Percentiles rank a stretch among this genome's conserved stretches.
Evolutionary conservation across 1,284 basidiomycete genomes (phyloP).

Genomic region (Laetiporus sulphureus): DNA sequence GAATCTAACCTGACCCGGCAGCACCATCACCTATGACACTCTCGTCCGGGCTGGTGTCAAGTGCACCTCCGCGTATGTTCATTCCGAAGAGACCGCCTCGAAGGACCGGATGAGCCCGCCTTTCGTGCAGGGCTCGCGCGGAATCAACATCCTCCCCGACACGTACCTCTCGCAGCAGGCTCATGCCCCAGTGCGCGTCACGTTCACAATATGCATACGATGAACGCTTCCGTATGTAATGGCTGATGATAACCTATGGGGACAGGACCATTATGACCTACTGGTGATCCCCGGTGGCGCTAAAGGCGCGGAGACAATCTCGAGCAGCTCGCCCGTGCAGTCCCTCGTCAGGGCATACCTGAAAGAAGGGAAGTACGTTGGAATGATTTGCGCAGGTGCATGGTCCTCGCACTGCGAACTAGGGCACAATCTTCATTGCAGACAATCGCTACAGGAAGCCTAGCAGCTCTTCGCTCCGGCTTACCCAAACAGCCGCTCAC

Average conservation of each 20-base stretch:
- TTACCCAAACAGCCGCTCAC: conserved; percentile 66
- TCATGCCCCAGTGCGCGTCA: conserved; percentile 19
- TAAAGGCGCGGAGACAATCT: conserved; percentile 73
- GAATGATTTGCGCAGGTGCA: conserved; percentile 78
- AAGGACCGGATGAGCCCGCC: conserved; percentile 24
- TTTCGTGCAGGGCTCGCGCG: conserved; percentile 61
- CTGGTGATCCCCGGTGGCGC: conserved; percentile 79
- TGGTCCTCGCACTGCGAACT: too few relatives aligned
- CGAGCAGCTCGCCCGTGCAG: conserved; percentile 54
- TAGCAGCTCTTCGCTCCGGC: conserved; percentile 60
- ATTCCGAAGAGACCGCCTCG: conserved; percentile 23
- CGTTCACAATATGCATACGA: too few relatives aligned
- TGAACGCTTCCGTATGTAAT: neutral
- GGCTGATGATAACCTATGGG: neutral
- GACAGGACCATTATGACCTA: conserved; percentile 56
- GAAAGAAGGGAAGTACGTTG: conserved; percentile 56
- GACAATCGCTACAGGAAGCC: conserved; percentile 41
- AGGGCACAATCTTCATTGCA: neutral
- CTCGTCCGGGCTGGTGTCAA: conserved; percentile 68
- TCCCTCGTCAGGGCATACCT: conserved; percentile 58
- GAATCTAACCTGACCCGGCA: conserved; percentile 21
- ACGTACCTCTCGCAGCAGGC: conserved; percentile 40
- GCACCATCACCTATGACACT: conserved; percentile 74
- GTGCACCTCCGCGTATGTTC: conserved; percentile 60
- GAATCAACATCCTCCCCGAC: conserved; percentile 71